Base-by-base conservation (phyloP, 352 stramenopile genomes). In the Phytopythium litorale region DNA sequence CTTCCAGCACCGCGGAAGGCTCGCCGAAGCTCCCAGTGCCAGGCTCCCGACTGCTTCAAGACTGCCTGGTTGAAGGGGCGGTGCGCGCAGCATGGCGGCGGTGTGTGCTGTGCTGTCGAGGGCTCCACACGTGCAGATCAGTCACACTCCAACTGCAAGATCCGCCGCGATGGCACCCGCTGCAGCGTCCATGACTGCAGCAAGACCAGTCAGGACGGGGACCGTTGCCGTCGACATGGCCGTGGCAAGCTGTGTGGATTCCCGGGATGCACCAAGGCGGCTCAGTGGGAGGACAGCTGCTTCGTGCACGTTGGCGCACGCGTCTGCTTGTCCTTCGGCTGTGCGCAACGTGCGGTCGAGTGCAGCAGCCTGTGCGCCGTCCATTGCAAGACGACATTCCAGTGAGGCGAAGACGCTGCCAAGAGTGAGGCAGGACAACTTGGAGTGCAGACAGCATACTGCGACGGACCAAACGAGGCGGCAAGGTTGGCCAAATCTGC, bases 181-280 rank as follows among this genome's bases (percentile, higher is more conserved):
- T 93, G 84, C 66, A 88, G 75, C 12, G 71, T 91, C 51, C 61
- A 72, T 4, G 75, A 72, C 13, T 92, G 82, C 38, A 66, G 62
- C 19, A 73, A 68, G 62, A 80, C 78, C 53, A 87, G 77, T 33
- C 82, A 95, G 66, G 76, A 78, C 38, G 78, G 81, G 59, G 81
- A 84, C 3, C 81, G 79, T 50, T 95, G 88, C 64, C 84, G 87
- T 33, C 79, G 72, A 30, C 87, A 96, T 60, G 87, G 87, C 30
- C 85, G 85, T 57, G 86, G 84, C 56, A 90, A 91, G 72, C 68
- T 84, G 57, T 97, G 87, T 63, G 76, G 75, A 40, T 79, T 87
- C 50, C 75, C 87, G 51, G 84, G 83, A 37, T 97, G 87, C 72
- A 84, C 80, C 72, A 95, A 95, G 78, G 79, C 81, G 32, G 79